Evolutionary conservation across 306 rosid species (phyloP), one percentile per base, ranked within the genome.

Genomic region (Hippophae tibetana): DNA sequence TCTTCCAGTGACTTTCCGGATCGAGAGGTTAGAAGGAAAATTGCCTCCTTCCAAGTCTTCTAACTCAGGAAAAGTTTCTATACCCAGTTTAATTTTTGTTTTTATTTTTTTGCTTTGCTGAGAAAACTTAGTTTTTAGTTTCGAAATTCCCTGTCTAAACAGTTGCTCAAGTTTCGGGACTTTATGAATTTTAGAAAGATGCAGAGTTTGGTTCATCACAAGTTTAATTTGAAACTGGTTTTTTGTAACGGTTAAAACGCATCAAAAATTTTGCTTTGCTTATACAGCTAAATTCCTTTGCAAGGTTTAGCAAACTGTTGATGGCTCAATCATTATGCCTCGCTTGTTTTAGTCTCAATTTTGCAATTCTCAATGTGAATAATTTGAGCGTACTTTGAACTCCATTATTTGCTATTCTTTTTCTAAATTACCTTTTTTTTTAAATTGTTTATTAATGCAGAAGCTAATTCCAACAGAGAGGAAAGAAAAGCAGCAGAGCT

Each of bases 1-100:
- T 60, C 95, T 92, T 61, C 96, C 95, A 1, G 84, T 85, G 9
- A 88, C 93, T 53, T 84, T 92, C 69, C 87, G 89, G 23, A 78
- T 88, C 48, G 90, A 92, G 41, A 71, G 83, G 48, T 77, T 92
- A 26, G 99, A 92, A 63, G 99, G 99, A 47, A 68, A 53, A 71
- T 79, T 88, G 48, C 84, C 81, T 62, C 72, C 72, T 43, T 52
- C 74, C 46, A 78, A 81, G 56, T 74, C 84, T 58, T 65, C 78
- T 13, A 46, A 61, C 71, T 75, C 81, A 60, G 93, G 96, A 85
- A 27, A 1, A 2, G 42, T 57, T n/a, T 31, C 8, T 10, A 42
- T 45, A 8, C 46, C 43, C 9, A 27, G 2, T 13, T 60, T 50
- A 18, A 18, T 18, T 18, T 65, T 44, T 31, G 14, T 25, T 62